phyloP scores from a whole-genome alignment of 768 basidiomycete species.

The Suillus subalutaceus region DNA sequence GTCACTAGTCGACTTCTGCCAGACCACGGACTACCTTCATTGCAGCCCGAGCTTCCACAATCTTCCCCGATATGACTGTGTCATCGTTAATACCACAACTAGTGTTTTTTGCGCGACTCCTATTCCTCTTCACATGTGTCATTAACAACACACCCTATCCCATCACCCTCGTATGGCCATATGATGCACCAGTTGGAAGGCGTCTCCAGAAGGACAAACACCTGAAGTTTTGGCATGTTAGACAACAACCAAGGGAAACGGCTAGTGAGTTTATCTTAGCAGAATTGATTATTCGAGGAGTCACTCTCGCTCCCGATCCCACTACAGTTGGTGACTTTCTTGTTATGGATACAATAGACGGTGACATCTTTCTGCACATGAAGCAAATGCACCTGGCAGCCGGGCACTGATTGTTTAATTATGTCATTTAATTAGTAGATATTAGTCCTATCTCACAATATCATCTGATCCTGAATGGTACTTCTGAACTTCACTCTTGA shows the following conservation, averaged over 20 bases:
- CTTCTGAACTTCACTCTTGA: too few relatives aligned
- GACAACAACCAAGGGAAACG: constrained; percentile 5
- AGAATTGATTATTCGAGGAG: constrained; percentile 34
- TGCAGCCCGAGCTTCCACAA: constrained; percentile 34
- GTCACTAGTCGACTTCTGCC: constrained; percentile 31
- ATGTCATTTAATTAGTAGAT: too few relatives aligned
- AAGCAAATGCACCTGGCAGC: constrained; percentile 1
- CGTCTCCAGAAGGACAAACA: constrained; percentile 24
- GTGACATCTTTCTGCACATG: constrained; percentile 7
- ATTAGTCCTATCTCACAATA: too few relatives aligned
- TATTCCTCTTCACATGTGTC: constrained; percentile 22
- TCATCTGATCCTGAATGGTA: too few relatives aligned
- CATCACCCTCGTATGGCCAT: constrained; percentile 24
- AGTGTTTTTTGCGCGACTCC: constrained; percentile 22
- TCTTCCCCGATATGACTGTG: constrained; percentile 28
- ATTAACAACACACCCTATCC: constrained; percentile 14
- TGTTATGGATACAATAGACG: constrained; percentile 5
- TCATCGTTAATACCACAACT: constrained; percentile 21
- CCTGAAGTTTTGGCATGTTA: constrained; percentile 24
- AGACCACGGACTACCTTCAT: constrained; percentile 29
- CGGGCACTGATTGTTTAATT: background rate
- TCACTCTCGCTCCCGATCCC: constrained; percentile 26
- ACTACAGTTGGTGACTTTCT: constrained; percentile 7
- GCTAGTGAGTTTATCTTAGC: constrained; percentile 27
- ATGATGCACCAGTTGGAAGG: constrained; percentile 17